Conservation (phyloP, 768 basidiomycete genomes). For the Auricularia heimuer region DNA sequence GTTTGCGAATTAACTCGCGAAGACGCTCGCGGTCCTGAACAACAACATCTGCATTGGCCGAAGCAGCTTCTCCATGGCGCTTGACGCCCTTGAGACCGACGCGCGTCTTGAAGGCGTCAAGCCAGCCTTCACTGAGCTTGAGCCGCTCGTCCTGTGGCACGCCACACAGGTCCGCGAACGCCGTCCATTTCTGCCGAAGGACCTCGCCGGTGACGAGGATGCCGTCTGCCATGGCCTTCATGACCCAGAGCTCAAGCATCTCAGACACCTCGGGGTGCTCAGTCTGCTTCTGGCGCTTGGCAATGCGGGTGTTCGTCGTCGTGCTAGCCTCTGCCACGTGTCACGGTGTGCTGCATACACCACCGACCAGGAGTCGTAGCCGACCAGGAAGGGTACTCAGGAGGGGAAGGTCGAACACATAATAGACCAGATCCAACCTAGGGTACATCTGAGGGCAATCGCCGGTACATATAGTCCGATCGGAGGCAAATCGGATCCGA, state of each 20-base stretch:
- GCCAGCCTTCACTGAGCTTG: conserved; percentile 26
- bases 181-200: conserved; percentile 24
- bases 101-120: conserved; percentile 5
- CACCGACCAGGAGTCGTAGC: too few species aligned
- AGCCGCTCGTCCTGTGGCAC: conserved; percentile 26
- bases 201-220: conserved; percentile 26
- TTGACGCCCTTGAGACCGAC: neutral
- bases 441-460: too few species aligned
- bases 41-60: neutral
- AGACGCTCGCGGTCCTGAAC: neutral
- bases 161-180: conserved; percentile 24
- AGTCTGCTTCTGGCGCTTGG: conserved; percentile 19
- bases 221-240: conserved; percentile 22
- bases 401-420: too few species aligned
- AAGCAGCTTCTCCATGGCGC: neutral
- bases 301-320: neutral
- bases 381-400: too few species aligned
- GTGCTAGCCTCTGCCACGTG: too few species aligned
- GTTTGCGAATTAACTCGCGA: neutral
- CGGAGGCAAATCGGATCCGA: too few species aligned
- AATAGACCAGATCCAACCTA: too few species aligned
- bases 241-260: conserved; percentile 29
- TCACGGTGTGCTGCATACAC: too few species aligned
- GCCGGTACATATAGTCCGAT: too few species aligned
- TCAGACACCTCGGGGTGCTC: conserved; percentile 25